These are phyloP conservation scores for Fonsecaea monophora DNA, from an alignment of 2,329 filamentous ascomycete species.

Conservation along the genomic window DNA sequence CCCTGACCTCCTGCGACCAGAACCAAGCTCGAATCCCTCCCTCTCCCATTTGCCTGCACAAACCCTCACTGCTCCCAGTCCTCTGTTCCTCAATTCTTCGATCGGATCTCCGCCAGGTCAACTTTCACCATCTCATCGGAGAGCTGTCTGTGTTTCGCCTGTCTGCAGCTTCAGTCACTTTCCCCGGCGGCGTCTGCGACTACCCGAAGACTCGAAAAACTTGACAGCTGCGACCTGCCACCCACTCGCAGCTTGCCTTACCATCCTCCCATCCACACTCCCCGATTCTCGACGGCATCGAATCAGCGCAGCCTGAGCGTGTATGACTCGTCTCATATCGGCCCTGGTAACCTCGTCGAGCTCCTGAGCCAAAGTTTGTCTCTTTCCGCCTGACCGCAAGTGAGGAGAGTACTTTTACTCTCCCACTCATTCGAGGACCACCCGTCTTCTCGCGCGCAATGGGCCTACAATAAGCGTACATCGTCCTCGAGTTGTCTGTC, in stretches of 20 bases:
- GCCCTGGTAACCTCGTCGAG: constrained; percentile 4
- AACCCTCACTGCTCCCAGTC: not conserved
- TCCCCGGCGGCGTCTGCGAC: constrained; percentile 31
- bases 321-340: constrained; percentile 4
- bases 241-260: constrained; percentile 7
- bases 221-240: constrained; percentile 35
- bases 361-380: constrained; percentile 5
- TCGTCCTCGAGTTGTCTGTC: not conserved
- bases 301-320: constrained; percentile 19
- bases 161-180: constrained; percentile 24
- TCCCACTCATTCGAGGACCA: constrained; percentile 5
- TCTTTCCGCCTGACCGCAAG: constrained; percentile 5
- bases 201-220: constrained; percentile 33
- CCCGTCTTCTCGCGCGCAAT: constrained; percentile 23
- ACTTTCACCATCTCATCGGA: constrained; percentile 1
- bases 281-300: constrained; percentile 10
- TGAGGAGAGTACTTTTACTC: not conserved
- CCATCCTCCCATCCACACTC: constrained; percentile 17
- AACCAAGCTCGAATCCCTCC: constrained; percentile 3
- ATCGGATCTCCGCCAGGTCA: constrained; percentile 1
- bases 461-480: constrained; percentile 17
- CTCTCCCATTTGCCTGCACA: constrained; percentile 2
- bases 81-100: not conserved
- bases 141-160: constrained; percentile 19
- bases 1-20: constrained; percentile 6